phyloP scores from a whole-genome alignment of 2,329 filamentous ascomycete genomes.

The Lecanicillium sp. region DNA sequence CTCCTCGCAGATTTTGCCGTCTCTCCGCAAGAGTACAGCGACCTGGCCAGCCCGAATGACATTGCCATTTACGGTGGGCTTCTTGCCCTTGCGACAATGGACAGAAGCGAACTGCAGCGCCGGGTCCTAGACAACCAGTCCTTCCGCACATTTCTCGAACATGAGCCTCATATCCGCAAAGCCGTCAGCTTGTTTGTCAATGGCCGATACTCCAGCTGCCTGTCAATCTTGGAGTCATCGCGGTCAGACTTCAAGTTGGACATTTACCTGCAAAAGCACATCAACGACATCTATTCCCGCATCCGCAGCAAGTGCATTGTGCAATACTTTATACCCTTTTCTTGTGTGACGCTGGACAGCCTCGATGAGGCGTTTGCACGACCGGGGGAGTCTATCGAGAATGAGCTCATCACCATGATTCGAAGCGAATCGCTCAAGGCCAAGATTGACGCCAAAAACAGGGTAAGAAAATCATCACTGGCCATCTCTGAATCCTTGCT shows the following conservation, averaged over 20 bases:
- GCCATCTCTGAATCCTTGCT: no score
- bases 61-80: slow-evolving; percentile 88
- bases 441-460: slow-evolving; percentile 76
- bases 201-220: slow-evolving; percentile 78
- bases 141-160: slow-evolving; percentile 83
- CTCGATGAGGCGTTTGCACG: slow-evolving; percentile 70
- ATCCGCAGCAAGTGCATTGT: slow-evolving; percentile 90
- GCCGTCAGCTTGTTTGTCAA: slow-evolving; percentile 85
- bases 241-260: slow-evolving; percentile 85
- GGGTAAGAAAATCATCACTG: no score
- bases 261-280: slow-evolving; percentile 70
- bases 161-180: slow-evolving; percentile 89
- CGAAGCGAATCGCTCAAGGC: slow-evolving; percentile 62
- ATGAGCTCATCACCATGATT: slow-evolving; percentile 76
- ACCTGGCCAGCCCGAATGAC: slow-evolving; percentile 76
- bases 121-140: slow-evolving; percentile 70
- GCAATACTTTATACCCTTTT: slow-evolving; percentile 88
- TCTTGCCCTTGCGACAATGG: slow-evolving; percentile 84
- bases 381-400: slow-evolving; percentile 54
- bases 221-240: slow-evolving; percentile 75
- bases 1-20: slow-evolving; percentile 50
- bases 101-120: slow-evolving; percentile 64
- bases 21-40: slow-evolving; percentile 51
- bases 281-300: slow-evolving; percentile 59
- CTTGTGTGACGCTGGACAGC: slow-evolving; percentile 71